These are phyloP conservation scores for Candida sp. DNA, from an alignment of 1,139 yeast genomes.

Conservation along the genomic window DNA sequence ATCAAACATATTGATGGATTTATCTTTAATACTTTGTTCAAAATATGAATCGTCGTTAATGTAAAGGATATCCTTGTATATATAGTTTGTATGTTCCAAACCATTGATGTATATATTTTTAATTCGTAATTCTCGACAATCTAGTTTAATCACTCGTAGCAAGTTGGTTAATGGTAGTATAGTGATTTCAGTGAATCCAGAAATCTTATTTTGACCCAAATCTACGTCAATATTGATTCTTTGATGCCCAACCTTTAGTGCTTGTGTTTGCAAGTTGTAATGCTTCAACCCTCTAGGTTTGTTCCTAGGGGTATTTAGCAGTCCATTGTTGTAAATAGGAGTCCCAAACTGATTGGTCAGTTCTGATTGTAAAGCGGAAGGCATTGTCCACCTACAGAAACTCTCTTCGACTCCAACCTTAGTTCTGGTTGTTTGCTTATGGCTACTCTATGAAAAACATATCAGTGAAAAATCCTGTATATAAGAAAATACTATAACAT, in stretches of 20 bases:
- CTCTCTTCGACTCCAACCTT: background rate
- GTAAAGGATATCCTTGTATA: slow-evolving; percentile 36
- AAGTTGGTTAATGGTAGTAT: slow-evolving; percentile 65
- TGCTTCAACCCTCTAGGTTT: slow-evolving; percentile 16
- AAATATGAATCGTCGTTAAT: slow-evolving; percentile 32
- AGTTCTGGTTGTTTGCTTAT: background rate
- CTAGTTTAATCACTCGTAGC: slow-evolving; percentile 62
- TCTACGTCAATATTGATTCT: slow-evolving; percentile 67
- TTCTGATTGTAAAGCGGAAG: slow-evolving; percentile 16
- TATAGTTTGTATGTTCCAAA: slow-evolving; percentile 27
- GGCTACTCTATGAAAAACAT: background rate
- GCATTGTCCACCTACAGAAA: slow-evolving; percentile 11
- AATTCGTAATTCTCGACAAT: slow-evolving; percentile 76
- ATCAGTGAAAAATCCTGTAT: background rate
- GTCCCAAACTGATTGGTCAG: slow-evolving; percentile 9
- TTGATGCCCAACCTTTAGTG: slow-evolving; percentile 64
- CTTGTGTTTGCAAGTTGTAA: slow-evolving; percentile 30
- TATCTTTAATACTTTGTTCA: slow-evolving; percentile 17
- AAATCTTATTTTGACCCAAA: slow-evolving; percentile 45
- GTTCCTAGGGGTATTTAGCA: slow-evolving; percentile 17
- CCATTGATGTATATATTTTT: slow-evolving; percentile 61
- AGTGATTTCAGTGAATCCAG: slow-evolving; percentile 84
- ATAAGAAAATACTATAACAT: too few relatives aligned
- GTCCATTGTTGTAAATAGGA: slow-evolving; percentile 9
- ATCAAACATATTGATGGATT: slow-evolving; percentile 35